phyloP scores from a whole-genome alignment of 2,329 filamentous ascomycete genomes.

The Lachnellula cervina region DNA sequence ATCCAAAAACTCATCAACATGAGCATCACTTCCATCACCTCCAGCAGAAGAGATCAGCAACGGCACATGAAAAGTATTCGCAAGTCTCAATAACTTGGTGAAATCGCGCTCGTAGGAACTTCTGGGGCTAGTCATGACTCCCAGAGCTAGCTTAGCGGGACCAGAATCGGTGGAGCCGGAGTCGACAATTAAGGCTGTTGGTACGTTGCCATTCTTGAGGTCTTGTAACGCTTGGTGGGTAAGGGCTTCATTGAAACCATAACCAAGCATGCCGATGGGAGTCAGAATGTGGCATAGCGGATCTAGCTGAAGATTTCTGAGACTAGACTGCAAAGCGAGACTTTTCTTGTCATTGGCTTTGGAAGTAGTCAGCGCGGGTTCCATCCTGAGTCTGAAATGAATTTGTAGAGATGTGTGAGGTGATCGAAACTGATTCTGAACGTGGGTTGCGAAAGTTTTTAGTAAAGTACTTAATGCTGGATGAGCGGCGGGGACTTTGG shows the following conservation, averaged over 20 bases:
- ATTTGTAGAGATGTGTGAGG: no score
- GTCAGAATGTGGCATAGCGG: slow-evolving; percentile 39
- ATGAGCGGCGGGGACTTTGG: no score
- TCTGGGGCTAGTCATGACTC: slow-evolving; percentile 37
- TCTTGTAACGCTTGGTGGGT: slow-evolving; percentile 10
- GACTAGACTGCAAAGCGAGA: background rate
- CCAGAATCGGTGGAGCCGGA: slow-evolving; percentile 35
- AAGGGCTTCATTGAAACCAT: slow-evolving; percentile 38
- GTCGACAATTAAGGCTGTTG: slow-evolving; percentile 34
- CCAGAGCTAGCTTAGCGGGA: slow-evolving; percentile 39
- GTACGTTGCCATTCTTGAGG: slow-evolving; percentile 24
- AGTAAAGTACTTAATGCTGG: no score
- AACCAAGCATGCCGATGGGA: slow-evolving; percentile 46
- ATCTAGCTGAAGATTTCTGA: background rate
- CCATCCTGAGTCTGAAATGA: no score
- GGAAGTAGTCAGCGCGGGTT: no score
- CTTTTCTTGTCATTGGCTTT: no score
- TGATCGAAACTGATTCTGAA: no score
- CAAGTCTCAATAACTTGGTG: slow-evolving; percentile 34
- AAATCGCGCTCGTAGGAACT: slow-evolving; percentile 41
- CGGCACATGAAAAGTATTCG: slow-evolving; percentile 33
- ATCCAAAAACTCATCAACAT: slow-evolving; percentile 37
- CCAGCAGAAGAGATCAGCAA: slow-evolving; percentile 43
- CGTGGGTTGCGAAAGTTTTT: no score
- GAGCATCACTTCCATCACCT: slow-evolving; percentile 43